Evolutionary conservation across 768 basidiomycete genomes (phyloP), one percentile per base, ranked within the genome.

Genomic region (Suillus placidus): DNA sequence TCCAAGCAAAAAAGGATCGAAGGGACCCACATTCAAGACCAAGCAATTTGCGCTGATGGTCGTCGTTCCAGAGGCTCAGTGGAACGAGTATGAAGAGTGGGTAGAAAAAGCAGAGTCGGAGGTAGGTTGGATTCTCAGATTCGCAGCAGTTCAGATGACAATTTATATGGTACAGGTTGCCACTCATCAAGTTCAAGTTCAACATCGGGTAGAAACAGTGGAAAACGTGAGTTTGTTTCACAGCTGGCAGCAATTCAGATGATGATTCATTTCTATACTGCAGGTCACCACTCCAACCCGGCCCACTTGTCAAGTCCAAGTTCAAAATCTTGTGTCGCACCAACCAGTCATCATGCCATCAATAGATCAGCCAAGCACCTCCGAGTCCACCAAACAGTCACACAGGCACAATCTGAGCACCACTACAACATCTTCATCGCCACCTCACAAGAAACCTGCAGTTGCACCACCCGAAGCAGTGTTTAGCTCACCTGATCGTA

Each of bases 1-100:
- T 62, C 6, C 49, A 30, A 51, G 49, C 49, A 30, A 23, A 26
- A 51, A 51, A 3, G 26, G 14, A 3, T 51, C 14, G 0, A 30
- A 30, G 14, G 14, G 6, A 51, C 5, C 13, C 3, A 16, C 7
- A 7, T 67, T 67, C 60, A 67, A 62, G 18, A 47, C 47, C 16
- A 62, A 64, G 10, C 60, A 64, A n/a, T 67, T 64, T 20, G 18
- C 8, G 0, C 18, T 67, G 18, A 58, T 62, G 35, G 20, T 67
- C 2, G 34, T 67, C 4, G 13, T 67, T 0, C 64, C 61, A 6
- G 64, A 56, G 7, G 4, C n/a, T 3, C 67, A 65, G 8, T 67
- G 67, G 67, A 20, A 34, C 16, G 60, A 64, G 18, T 64, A 45
- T 12, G 54, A 67, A 16, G 35, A 32, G 1, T 67, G 56, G 45